Percentiles rank a stretch among this genome's conserved stretches.
Conservation (phyloP, 257 asterid species). For the Petunia secreta region DNA sequence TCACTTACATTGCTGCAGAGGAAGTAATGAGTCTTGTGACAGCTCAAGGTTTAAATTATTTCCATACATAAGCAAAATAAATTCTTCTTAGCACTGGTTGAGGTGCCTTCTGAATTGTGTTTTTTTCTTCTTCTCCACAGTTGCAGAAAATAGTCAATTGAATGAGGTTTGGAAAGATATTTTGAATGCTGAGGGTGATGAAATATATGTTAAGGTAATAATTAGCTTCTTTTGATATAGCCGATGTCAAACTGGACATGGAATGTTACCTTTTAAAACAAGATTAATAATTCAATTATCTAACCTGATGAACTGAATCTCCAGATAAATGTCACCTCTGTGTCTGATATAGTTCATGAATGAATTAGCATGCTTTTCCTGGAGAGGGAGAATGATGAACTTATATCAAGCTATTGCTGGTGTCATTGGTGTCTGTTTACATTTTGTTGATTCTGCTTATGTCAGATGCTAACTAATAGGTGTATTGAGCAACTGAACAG, state of each 20-base stretch:
- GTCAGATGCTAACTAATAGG: too few species aligned
- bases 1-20: slow-evolving; percentile 87
- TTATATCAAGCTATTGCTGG: background rate
- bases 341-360: background rate
- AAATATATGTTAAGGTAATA: slow-evolving; percentile 87
- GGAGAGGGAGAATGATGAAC: background rate
- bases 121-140: slow-evolving; percentile 44
- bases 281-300: slow-evolving; percentile 7
- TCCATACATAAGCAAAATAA: background rate
- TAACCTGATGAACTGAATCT: slow-evolving; percentile 2
- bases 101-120: background rate
- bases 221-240: background rate
- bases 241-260: slow-evolving; percentile 1
- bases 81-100: background rate
- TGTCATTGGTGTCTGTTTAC: background rate
- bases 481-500: background rate
- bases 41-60: slow-evolving; percentile 74
- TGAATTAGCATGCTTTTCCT: slow-evolving; percentile 7
- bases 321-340: background rate
- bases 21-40: slow-evolving; percentile 99
- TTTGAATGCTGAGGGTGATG: slow-evolving; percentile 92
- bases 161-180: slow-evolving; percentile 97
- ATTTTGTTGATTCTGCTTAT: too few species aligned
- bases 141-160: slow-evolving; percentile 78
- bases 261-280: slow-evolving; percentile 5